Evolutionary conservation across 371 early-diverging fungal species (phyloP).

Genomic region (Amoeboaphelidium protococcarum): DNA sequence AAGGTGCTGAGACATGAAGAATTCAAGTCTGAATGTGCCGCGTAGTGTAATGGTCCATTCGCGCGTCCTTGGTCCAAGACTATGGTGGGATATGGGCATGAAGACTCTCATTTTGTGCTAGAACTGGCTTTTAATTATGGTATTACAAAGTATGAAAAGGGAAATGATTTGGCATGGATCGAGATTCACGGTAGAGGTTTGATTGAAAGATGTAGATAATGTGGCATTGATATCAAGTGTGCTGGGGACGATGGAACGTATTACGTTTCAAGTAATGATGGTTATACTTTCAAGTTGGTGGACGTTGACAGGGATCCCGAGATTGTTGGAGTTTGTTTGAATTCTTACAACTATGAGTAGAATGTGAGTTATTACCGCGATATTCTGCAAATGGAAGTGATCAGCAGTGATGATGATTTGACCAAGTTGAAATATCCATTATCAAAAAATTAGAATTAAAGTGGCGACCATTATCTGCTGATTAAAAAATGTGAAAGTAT

Average conservation of each 20-base stretch:
- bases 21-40: not conserved
- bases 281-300: not conserved
- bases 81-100: not conserved
- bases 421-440: not conserved
- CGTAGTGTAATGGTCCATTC: not conserved
- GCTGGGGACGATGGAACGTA: not conserved
- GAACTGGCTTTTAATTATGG: not conserved
- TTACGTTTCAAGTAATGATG: not conserved
- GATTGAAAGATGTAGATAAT: not conserved
- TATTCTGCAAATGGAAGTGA: not conserved
- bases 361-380: not conserved
- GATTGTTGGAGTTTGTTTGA: not conserved
- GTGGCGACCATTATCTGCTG: not conserved
- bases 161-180: not conserved
- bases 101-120: not conserved
- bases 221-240: not conserved
- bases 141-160: not conserved
- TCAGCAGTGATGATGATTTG: not conserved
- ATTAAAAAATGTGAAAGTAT: no score
- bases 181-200: not conserved
- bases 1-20: not conserved
- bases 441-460: not conserved
- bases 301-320: not conserved
- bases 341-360: not conserved
- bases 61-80: not conserved